A percentile compares a stretch with the other conserved stretches of the same genome.
These are phyloP conservation scores for Pseudogymnoascus sp. DNA, from an alignment of 2,329 filamentous ascomycete species.

Conservation along the genomic window DNA sequence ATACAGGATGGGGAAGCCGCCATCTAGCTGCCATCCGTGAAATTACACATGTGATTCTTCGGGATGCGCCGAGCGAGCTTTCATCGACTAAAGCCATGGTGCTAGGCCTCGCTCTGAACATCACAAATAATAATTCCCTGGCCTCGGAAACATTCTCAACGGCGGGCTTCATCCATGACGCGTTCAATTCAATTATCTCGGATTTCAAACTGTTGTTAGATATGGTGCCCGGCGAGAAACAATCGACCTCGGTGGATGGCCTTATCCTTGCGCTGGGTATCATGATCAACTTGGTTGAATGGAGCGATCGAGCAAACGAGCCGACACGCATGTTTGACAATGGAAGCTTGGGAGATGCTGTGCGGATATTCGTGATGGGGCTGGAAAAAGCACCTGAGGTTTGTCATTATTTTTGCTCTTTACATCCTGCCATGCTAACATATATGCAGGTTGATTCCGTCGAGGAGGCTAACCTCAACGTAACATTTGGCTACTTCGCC, in stretches of 20 bases:
- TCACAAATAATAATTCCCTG: slow-evolving; percentile 70
- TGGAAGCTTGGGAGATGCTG: slow-evolving; percentile 49
- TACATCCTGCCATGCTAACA: slow-evolving; percentile 12
- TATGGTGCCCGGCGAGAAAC: slow-evolving; percentile 41
- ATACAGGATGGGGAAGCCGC: background rate
- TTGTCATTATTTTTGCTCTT: slow-evolving; percentile 28
- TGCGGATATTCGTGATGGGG: slow-evolving; percentile 59
- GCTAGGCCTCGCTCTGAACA: slow-evolving; percentile 69
- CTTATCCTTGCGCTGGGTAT: slow-evolving; percentile 72
- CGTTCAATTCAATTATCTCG: slow-evolving; percentile 43
- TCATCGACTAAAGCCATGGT: slow-evolving; percentile 12
- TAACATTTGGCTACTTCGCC: slow-evolving; percentile 78
- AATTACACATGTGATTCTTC: slow-evolving; percentile 2
- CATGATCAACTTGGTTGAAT: slow-evolving; percentile 81
- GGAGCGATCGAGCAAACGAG: slow-evolving; percentile 39
- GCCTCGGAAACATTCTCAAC: slow-evolving; percentile 63
- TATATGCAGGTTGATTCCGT: slow-evolving; percentile 54
- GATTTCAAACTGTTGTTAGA: slow-evolving; percentile 42
- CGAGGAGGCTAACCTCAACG: slow-evolving; percentile 69
- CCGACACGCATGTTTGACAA: slow-evolving; percentile 17
- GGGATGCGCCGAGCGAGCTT: background rate
- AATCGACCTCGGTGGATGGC: slow-evolving; percentile 52
- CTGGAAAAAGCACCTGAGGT: slow-evolving; percentile 61
- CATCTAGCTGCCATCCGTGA: background rate
- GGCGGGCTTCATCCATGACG: slow-evolving; percentile 42